Base-by-base conservation (phyloP, 495 filamentous ascomycete species). In the Penicillium simplicissimum region DNA sequence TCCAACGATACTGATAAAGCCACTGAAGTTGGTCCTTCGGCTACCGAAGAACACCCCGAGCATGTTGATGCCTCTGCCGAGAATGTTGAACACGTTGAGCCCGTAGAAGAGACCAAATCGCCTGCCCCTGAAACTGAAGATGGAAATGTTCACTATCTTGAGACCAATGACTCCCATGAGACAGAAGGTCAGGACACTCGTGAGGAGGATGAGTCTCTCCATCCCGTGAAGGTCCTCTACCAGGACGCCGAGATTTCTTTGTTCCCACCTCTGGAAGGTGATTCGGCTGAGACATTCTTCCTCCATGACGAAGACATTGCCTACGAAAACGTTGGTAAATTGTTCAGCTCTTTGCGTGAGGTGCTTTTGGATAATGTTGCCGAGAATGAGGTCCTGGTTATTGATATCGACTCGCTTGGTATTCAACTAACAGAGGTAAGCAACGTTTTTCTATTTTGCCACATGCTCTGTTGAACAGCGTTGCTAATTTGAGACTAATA, bases 341-440 rank as follows among this genome's bases (percentile, higher is more conserved):
- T 96, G 21, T 80, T 96, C 52, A 68, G 78, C 42, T 84, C 83
- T 35, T 83, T 91, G 61, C 87, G 90, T 43, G 71, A 79, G 28
- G 82, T 92, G 8, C 84, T 97, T 59, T 76, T 78, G 33, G 81
- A 88, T 19, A 90, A 88, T 65, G 79, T 95, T 21, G 72, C 75
- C 19, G 77, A 86, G 33, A 82, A 87, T 34, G 87, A 93, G 59
- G 87, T 93, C 60, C 73, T 96, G 48, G 79, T 87, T 25, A 76
- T 95, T 59, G 81, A 85, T 51, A 79, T 96, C 57, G 84, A 87
- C 17, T 76, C 84, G 25, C 76, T 95, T 58, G 87, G 83, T 63
- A 78, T 96, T 36, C 82, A 89, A 63, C 77, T 91, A 71, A 84
- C 82, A 61, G 90, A 95, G 82, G 90, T 90, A 80, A 82, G 82